Conservation (phyloP, 176 grass and related monocot species). For the Musa schizocarpa region DNA sequence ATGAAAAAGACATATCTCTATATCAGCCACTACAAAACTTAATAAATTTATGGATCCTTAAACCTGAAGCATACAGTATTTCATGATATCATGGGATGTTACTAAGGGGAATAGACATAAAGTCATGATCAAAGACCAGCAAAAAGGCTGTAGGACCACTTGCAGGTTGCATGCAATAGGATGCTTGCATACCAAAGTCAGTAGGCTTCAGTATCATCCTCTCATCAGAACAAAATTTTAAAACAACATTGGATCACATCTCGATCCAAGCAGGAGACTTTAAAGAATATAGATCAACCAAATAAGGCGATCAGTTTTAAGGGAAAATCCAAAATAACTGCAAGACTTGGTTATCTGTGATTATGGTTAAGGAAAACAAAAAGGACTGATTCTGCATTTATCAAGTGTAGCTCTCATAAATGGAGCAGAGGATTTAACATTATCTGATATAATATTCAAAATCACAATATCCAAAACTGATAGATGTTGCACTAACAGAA, state of each 20-base stretch:
- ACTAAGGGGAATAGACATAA: no score
- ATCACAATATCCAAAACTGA: background rate
- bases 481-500: slow-evolving; percentile 8
- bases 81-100: no score
- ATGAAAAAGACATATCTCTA: no score
- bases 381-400: background rate
- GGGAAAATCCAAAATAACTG: background rate
- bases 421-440: no score
- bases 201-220: no score
- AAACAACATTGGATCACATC: background rate
- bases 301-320: background rate
- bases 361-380: background rate
- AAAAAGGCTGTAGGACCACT: no score
- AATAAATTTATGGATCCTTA: no score
- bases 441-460: background rate
- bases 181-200: no score
- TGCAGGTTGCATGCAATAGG: no score
- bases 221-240: background rate
- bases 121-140: no score
- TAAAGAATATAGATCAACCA: background rate
- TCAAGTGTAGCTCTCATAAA: background rate
- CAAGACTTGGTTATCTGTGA: background rate
- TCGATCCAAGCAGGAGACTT: background rate
- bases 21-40: no score
- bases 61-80: no score